Conservation (phyloP, 371 early-diverging fungal genomes). For the Rhizopus arrhizus region DNA sequence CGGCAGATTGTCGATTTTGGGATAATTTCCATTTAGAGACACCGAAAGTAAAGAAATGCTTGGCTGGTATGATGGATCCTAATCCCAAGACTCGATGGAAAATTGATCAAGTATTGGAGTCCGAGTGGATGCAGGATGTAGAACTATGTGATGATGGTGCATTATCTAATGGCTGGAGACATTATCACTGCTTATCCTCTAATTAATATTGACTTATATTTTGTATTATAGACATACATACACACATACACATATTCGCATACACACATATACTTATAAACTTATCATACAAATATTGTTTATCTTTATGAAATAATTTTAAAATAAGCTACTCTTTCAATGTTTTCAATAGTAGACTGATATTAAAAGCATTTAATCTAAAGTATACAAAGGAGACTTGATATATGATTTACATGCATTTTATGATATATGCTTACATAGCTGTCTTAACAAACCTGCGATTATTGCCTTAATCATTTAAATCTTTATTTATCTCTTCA, state of each 20-base stretch:
- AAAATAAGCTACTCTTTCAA: too few species aligned
- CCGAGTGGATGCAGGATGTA: conserved; percentile 41
- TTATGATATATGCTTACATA: too few species aligned
- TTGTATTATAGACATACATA: background rate
- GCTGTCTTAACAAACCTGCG: too few species aligned
- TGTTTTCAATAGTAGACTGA: too few species aligned
- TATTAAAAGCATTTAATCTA: too few species aligned
- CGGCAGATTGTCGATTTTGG: conserved; percentile 27
- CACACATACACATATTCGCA: conserved; percentile 1
- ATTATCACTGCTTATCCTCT: conserved; percentile 26
- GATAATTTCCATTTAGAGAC: conserved; percentile 10
- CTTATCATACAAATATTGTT: too few species aligned
- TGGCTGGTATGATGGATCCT: conserved; percentile 55
- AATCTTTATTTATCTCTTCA: too few species aligned
- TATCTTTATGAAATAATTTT: too few species aligned
- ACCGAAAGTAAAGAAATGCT: conserved; percentile 23
- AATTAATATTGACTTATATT: background rate
- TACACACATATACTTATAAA: background rate
- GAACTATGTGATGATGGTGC: conserved; percentile 51
- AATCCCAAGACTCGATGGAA: conserved; percentile 52
- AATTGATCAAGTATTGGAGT: conserved; percentile 43
- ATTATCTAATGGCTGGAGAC: conserved; percentile 45
- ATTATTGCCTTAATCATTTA: too few species aligned
- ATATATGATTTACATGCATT: too few species aligned
- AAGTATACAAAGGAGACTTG: too few species aligned